Conservation (phyloP, 2,329 filamentous ascomycete species). For the Exophiala viscosa region DNA sequence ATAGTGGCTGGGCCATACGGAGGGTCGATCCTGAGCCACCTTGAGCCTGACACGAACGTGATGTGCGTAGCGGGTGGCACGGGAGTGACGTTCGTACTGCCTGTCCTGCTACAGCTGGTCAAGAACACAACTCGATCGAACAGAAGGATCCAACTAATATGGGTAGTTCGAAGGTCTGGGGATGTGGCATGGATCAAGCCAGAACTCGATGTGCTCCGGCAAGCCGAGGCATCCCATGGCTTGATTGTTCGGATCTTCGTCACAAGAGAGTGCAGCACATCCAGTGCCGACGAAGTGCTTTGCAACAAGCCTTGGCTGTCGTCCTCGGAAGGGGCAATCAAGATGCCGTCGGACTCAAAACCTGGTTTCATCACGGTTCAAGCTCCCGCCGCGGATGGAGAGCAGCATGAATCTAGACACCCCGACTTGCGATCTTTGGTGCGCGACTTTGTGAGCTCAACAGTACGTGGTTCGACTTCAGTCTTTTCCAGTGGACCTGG, state of each 20-base stretch:
- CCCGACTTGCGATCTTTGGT: constrained; percentile 50
- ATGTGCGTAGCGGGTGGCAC: constrained; percentile 57
- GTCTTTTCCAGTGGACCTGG: constrained; percentile 61
- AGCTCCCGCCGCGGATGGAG: constrained; percentile 24
- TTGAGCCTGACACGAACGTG: constrained; percentile 41
- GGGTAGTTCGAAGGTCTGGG: constrained; percentile 55
- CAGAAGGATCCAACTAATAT: constrained; percentile 59
- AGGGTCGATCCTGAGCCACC: constrained; percentile 6
- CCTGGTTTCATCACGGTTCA: constrained; percentile 24
- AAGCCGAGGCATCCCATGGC: constrained; percentile 36
- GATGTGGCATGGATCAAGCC: constrained; percentile 57
- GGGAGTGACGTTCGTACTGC: constrained; percentile 56
- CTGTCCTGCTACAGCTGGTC: constrained; percentile 44
- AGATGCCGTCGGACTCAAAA: constrained; percentile 16
- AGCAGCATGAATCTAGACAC: constrained; percentile 35
- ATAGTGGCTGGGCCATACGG: constrained; percentile 65
- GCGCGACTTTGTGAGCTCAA: constrained; percentile 47
- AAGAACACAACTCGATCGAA: constrained; percentile 28
- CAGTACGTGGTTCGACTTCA: constrained; percentile 47
- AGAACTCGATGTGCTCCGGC: constrained; percentile 53
- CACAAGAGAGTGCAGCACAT: constrained; percentile 47
- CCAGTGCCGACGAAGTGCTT: constrained; percentile 28
- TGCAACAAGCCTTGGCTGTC: constrained; percentile 6
- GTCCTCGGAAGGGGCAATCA: constrained; percentile 1
- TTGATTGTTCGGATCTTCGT: constrained; percentile 57